phyloP scores from a whole-genome alignment of 1,284 basidiomycete species.

The Mycena sp. region DNA sequence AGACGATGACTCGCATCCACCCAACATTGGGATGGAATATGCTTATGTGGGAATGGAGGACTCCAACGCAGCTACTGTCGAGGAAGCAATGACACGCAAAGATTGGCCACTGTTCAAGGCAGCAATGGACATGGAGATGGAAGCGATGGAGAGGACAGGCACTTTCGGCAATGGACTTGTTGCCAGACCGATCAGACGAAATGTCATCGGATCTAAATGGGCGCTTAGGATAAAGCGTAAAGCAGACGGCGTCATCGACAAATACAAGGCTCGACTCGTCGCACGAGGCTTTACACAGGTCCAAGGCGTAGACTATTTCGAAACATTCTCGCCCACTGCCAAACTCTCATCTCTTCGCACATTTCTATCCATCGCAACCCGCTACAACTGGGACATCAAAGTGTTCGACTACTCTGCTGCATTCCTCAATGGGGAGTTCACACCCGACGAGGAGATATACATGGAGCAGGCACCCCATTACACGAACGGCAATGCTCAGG shows the following conservation, averaged over 20 bases:
- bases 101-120: slow-evolving; percentile 12
- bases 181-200: slow-evolving; percentile 1
- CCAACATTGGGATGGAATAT: too few relatives aligned
- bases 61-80: too few relatives aligned
- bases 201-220: slow-evolving; percentile 21
- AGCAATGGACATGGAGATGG: slow-evolving; percentile 19
- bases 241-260: slow-evolving; percentile 10
- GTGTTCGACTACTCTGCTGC: slow-evolving; percentile 11
- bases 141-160: background rate
- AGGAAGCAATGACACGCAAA: slow-evolving; percentile 1
- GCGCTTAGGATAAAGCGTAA: slow-evolving; percentile 17
- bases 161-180: slow-evolving; percentile 27
- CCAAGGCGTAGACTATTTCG: slow-evolving; percentile 14
- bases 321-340: slow-evolving; percentile 37
- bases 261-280: slow-evolving; percentile 22
- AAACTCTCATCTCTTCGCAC: slow-evolving; percentile 37
- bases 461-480: slow-evolving; percentile 17
- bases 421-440: slow-evolving; percentile 18
- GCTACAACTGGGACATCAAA: slow-evolving; percentile 35
- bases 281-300: slow-evolving; percentile 15
- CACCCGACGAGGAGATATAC: slow-evolving; percentile 7
- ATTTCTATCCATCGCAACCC: slow-evolving; percentile 39
- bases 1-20: too few relatives aligned
- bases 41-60: too few relatives aligned
- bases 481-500: background rate